Percentiles rank a stretch among this genome's conserved stretches.
Conservation (phyloP, 352 stramenopile species). For the Globisporangium nagaii region DNA sequence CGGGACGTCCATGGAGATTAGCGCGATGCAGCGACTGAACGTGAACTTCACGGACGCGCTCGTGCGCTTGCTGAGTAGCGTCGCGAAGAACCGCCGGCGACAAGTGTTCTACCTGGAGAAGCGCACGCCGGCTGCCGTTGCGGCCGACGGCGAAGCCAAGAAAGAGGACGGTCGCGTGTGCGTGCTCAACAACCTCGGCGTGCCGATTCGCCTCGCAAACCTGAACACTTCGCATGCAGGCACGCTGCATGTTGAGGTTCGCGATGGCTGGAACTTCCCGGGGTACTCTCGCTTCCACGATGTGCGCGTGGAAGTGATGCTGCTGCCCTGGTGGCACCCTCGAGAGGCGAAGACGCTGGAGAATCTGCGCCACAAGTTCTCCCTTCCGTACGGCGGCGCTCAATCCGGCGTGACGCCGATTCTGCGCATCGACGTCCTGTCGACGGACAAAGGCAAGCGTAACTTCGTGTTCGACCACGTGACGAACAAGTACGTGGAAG, state of each 20-base stretch:
- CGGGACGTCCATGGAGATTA: conserved; percentile 73
- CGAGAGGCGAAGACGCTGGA: conserved; percentile 65
- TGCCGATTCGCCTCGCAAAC: conserved; percentile 84
- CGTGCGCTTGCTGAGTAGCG: conserved; percentile 71
- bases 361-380: conserved; percentile 77
- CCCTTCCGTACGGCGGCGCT: conserved; percentile 73
- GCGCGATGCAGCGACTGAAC: conserved; percentile 79
- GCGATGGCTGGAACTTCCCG: conserved; percentile 83
- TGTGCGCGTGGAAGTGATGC: conserved; percentile 72
- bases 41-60: conserved; percentile 85
- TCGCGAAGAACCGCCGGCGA: conserved; percentile 68
- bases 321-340: conserved; percentile 85
- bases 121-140: conserved; percentile 65
- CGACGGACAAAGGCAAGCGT: conserved; percentile 60
- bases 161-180: conserved; percentile 82
- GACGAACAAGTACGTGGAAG: conserved; percentile 82
- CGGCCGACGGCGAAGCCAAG: conserved; percentile 73
- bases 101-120: conserved; percentile 74
- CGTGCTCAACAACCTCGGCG: conserved; percentile 86
- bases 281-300: conserved; percentile 83
- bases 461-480: conserved; percentile 86
- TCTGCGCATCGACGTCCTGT: conserved; percentile 68
- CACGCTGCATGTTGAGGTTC: conserved; percentile 73
- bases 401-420: conserved; percentile 86
- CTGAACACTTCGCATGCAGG: conserved; percentile 82